Conservation (phyloP, 805 yeast genomes). For the Candida berthetii region DNA sequence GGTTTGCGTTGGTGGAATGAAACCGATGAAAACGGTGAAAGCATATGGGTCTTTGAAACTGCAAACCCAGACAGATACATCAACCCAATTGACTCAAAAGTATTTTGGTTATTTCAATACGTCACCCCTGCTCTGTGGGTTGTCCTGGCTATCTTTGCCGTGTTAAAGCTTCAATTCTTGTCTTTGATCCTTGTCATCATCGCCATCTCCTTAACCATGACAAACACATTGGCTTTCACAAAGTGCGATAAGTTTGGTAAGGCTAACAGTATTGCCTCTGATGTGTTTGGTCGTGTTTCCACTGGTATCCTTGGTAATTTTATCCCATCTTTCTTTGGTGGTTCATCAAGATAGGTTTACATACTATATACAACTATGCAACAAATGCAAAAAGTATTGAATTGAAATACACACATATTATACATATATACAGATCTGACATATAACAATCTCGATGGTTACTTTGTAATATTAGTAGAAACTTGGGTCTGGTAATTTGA, state of each 20-base stretch:
- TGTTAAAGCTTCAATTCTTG: slow-evolving; percentile 70
- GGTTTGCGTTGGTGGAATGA: slow-evolving; percentile 99
- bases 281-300: slow-evolving; percentile 48
- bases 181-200: slow-evolving; percentile 57
- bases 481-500: too few species aligned
- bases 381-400: background rate
- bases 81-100: slow-evolving; percentile 87
- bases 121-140: slow-evolving; percentile 73
- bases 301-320: slow-evolving; percentile 39
- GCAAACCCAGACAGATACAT: slow-evolving; percentile 68
- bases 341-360: background rate
- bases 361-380: background rate
- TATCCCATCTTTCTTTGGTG: slow-evolving; percentile 23
- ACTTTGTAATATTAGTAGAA: too few species aligned
- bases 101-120: slow-evolving; percentile 81
- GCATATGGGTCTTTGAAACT: slow-evolving; percentile 79
- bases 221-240: slow-evolving; percentile 87
- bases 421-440: too few species aligned
- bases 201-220: slow-evolving; percentile 65
- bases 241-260: slow-evolving; percentile 89
- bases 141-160: slow-evolving; percentile 67
- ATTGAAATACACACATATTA: too few species aligned
- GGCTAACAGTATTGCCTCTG: slow-evolving; percentile 62
- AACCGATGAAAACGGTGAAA: slow-evolving; percentile 41
- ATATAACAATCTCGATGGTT: too few species aligned